Percentiles rank a stretch among this genome's conserved stretches.
Conservation (phyloP, 2,329 filamentous ascomycete species). For the Botrytis tulipae region DNA sequence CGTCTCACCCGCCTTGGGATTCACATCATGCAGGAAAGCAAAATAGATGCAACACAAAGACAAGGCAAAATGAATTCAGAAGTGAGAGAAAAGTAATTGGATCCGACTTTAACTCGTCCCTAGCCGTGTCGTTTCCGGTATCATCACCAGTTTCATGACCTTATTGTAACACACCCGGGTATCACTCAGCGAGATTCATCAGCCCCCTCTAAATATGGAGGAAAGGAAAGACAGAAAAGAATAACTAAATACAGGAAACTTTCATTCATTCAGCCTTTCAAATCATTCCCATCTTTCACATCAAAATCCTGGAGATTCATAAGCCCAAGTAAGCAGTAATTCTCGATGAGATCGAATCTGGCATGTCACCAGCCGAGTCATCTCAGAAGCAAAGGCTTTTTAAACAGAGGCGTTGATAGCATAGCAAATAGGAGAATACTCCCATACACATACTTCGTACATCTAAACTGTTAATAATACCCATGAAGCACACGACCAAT, state of each 20-base stretch:
- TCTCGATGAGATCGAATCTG: constrained; percentile 13
- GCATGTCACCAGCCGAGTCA: not conserved
- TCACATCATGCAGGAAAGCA: not conserved
- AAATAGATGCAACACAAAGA: not conserved
- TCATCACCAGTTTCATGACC: constrained; percentile 15
- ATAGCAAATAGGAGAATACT: constrained; percentile 5
- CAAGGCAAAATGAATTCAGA: not conserved
- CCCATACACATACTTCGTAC: constrained; percentile 9
- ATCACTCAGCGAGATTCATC: constrained; percentile 3
- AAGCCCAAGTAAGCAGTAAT: constrained; percentile 25
- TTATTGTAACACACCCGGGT: not conserved
- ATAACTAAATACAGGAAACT: not conserved
- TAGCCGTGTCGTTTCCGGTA: constrained; percentile 11
- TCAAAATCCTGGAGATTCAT: constrained; percentile 20
- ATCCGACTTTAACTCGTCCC: not conserved
- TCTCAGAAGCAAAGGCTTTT: not conserved
- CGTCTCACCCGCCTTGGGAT: constrained; percentile 9
- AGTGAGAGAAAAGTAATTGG: not conserved
- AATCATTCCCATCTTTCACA: not conserved
- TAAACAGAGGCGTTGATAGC: not conserved
- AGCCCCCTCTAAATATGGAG: constrained; percentile 19
- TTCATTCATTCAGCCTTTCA: not conserved
- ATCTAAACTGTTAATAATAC: constrained; percentile 16
- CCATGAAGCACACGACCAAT: constrained; percentile 32
- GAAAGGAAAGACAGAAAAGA: not conserved